These are phyloP conservation scores for Exophiala lecanii-corni DNA, from an alignment of 2,329 filamentous ascomycete genomes.

Conservation along the genomic window DNA sequence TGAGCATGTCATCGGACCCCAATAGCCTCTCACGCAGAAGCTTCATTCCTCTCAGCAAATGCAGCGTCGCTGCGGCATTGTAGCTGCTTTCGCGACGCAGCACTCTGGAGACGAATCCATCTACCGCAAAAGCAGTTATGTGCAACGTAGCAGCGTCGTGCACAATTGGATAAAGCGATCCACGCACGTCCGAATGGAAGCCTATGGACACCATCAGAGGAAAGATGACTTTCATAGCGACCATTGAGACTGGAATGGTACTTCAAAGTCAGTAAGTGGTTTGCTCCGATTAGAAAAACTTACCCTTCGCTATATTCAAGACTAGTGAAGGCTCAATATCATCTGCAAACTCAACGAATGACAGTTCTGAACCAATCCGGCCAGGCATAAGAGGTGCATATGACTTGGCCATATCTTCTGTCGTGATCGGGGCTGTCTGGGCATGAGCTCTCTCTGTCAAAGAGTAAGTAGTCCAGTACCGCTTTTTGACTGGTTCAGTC, in stretches of 20 bases:
- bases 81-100: slow-evolving; percentile 6
- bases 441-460: neutral
- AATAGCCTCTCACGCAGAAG: slow-evolving; percentile 33
- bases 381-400: slow-evolving; percentile 5
- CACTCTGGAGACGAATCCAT: slow-evolving; percentile 31
- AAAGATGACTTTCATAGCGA: slow-evolving; percentile 33
- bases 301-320: slow-evolving; percentile 30
- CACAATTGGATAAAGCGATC: slow-evolving; percentile 32
- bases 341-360: slow-evolving; percentile 28
- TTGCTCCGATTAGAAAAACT: slow-evolving; percentile 7
- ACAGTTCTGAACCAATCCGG: slow-evolving; percentile 22
- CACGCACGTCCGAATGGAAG: slow-evolving; percentile 26
- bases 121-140: slow-evolving; percentile 33
- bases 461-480: neutral
- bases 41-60: slow-evolving; percentile 29
- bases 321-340: slow-evolving; percentile 28
- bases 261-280: slow-evolving; percentile 1
- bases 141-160: slow-evolving; percentile 37
- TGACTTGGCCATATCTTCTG: slow-evolving; percentile 3
- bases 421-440: neutral
- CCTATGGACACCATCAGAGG: slow-evolving; percentile 32
- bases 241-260: slow-evolving; percentile 29
- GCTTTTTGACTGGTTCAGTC: neutral
- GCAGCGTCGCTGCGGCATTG: slow-evolving; percentile 19
- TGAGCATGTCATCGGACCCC: slow-evolving; percentile 21